phyloP scores from a whole-genome alignment of 2,329 filamentous ascomycete species.

The Pleomassaria siparia region DNA sequence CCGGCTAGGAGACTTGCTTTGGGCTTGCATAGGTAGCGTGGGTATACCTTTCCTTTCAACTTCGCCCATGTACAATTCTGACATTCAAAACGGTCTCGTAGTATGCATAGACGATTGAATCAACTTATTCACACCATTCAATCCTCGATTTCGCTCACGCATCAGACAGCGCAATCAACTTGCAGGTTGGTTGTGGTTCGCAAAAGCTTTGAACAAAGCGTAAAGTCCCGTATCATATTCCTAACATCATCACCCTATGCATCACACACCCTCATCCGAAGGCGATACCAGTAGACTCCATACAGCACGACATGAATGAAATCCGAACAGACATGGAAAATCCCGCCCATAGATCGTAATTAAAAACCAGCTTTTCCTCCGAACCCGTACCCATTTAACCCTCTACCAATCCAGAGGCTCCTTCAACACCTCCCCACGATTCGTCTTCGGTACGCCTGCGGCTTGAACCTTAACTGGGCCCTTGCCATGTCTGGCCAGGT shows the following conservation, averaged over 20 bases:
- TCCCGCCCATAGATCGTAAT: background rate
- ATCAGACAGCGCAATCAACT: too few species aligned
- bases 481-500: constrained; percentile 62
- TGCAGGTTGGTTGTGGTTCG: too few species aligned
- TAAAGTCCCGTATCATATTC: background rate
- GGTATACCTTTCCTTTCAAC: background rate
- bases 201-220: too few species aligned
- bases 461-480: constrained; percentile 65
- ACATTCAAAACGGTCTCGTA: background rate
- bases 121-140: too few species aligned
- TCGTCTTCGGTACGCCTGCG: constrained; percentile 80
- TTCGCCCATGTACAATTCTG: background rate
- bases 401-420: constrained; percentile 86
- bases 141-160: too few species aligned
- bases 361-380: background rate
- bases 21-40: background rate
- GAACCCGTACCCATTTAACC: background rate
- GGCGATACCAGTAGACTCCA: background rate
- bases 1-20: too few species aligned
- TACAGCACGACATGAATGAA: constrained; percentile 2
- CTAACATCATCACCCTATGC: constrained; percentile 1
- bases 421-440: constrained; percentile 77
- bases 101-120: too few species aligned
- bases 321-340: background rate
- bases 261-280: background rate